phyloP scores from a whole-genome alignment of 2,329 filamentous ascomycete genomes.

The Metarhizium robertsii region DNA sequence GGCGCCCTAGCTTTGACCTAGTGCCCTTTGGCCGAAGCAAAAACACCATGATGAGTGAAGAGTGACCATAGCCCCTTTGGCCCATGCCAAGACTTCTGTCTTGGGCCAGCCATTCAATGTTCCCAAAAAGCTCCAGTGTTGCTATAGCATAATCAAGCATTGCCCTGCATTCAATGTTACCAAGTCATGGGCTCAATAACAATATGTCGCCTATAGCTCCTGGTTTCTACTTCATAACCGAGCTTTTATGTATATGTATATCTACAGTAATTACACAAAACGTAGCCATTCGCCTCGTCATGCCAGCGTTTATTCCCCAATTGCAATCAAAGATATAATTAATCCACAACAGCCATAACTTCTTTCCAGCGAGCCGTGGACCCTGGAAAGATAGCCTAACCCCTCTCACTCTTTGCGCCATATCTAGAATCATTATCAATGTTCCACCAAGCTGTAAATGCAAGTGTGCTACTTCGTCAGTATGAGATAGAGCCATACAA shows the following conservation, averaged over 20 bases:
- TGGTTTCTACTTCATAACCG: background rate
- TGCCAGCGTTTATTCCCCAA: conserved; percentile 4
- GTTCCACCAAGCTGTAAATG: conserved; percentile 4
- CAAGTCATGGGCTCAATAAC: background rate
- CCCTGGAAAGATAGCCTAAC: conserved; percentile 40
- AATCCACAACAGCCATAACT: background rate
- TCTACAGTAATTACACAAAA: background rate
- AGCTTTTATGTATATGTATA: background rate
- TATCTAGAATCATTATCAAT: conserved; percentile 2
- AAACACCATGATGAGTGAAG: background rate
- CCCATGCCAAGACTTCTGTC: background rate
- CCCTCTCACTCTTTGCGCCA: conserved; percentile 25
- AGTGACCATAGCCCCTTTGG: background rate
- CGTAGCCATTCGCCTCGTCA: conserved; percentile 9
- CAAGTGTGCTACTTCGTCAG: background rate
- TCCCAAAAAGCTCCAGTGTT: background rate
- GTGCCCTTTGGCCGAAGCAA: background rate
- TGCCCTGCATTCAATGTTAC: background rate
- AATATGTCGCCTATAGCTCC: background rate
- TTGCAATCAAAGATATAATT: background rate
- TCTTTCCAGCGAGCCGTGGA: conserved; percentile 16
- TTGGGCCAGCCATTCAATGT: background rate
- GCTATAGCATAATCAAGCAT: too few species aligned
- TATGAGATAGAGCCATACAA: background rate
- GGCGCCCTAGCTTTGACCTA: background rate